Conservation (phyloP, 306 rosid species). For the Cyclanthera cordifolia region DNA sequence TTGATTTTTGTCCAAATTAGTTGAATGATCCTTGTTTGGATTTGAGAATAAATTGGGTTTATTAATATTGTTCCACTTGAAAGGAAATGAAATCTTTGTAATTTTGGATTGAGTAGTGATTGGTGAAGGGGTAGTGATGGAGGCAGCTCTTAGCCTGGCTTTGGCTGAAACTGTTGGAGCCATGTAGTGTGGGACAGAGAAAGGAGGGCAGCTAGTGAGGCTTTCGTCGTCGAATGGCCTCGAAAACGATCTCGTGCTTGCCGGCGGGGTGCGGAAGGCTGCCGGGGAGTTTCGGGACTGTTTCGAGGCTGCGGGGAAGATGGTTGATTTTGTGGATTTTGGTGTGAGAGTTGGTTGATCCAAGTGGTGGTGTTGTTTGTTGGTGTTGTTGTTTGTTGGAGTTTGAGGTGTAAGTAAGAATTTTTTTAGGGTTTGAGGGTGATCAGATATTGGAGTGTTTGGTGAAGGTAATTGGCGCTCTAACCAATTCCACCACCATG, state of each 20-base stretch:
- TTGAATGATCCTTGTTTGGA: conserved; percentile 27
- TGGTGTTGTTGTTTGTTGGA: conserved; percentile 44
- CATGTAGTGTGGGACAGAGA: conserved; percentile 87
- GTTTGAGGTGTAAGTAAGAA: conserved; percentile 68
- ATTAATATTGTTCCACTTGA: conserved; percentile 52
- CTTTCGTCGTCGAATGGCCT: conserved; percentile 76
- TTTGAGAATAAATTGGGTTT: conserved; percentile 37
- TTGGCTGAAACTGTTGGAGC: conserved; percentile 63
- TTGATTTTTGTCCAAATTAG: conserved; percentile 37
- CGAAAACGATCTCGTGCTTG: conserved; percentile 20
- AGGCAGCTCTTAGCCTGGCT: conserved; percentile 51
- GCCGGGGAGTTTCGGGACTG: conserved; percentile 42
- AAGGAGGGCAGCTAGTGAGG: conserved; percentile 88
- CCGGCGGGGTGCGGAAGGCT: background rate
- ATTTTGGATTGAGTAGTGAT: conserved; percentile 29
- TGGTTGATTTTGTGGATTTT: conserved; percentile 62
- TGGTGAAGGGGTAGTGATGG: conserved; percentile 20
- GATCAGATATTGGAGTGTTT: conserved; percentile 28
- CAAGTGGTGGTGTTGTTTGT: conserved; percentile 24
- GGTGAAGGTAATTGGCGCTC: conserved; percentile 56
- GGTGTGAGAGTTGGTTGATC: conserved; percentile 56
- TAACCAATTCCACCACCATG: conserved; percentile 99
- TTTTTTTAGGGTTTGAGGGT: conserved; percentile 41
- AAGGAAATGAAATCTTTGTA: conserved; percentile 71
- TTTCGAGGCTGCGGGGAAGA: conserved; percentile 22